Percentiles rank a stretch among this genome's conserved stretches.
phyloP scores from a whole-genome alignment of 345 rosid species.

The Sapria himalayana region DNA sequence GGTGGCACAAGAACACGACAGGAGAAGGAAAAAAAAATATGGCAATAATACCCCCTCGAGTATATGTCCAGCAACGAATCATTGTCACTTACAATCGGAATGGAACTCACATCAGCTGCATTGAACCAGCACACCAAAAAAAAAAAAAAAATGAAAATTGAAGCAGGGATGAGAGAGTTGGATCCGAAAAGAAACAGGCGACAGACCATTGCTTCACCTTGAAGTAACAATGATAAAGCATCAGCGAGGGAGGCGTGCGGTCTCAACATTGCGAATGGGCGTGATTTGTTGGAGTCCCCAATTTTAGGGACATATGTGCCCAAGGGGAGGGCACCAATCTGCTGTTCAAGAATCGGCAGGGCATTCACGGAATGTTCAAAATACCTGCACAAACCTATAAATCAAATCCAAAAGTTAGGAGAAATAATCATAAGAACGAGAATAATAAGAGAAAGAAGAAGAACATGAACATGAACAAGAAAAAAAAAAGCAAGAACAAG shows the following conservation, averaged over 20 bases:
- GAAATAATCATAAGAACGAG: too few relatives aligned
- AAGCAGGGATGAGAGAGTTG: too few relatives aligned
- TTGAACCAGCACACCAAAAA: too few relatives aligned
- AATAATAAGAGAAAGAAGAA: too few relatives aligned
- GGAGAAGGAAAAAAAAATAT: neutral
- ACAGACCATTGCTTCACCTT: constrained; percentile 46
- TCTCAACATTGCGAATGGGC: constrained; percentile 43
- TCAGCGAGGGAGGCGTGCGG: constrained; percentile 56
- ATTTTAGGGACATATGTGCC: constrained; percentile 93
- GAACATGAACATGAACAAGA: too few relatives aligned
- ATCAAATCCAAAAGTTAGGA: constrained; percentile 11
- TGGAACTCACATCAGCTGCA: constrained; percentile 84
- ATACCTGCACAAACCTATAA: constrained; percentile 83
- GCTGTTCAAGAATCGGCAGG: constrained; percentile 77
- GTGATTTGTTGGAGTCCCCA: constrained; percentile 49
- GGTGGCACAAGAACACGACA: too few relatives aligned
- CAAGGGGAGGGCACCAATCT: constrained; percentile 52
- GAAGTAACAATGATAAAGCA: constrained; percentile 49
- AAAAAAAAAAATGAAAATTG: neutral
- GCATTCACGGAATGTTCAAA: constrained; percentile 73
- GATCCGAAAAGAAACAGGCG: too few relatives aligned
- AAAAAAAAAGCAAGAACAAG: too few relatives aligned
- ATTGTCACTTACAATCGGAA: constrained; percentile 75
- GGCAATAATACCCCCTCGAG: constrained; percentile 75
- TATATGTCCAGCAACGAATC: constrained; percentile 65